These are phyloP conservation scores for Aspergillus egyptiacus DNA, from an alignment of 495 filamentous ascomycete species.

Conservation along the genomic window DNA sequence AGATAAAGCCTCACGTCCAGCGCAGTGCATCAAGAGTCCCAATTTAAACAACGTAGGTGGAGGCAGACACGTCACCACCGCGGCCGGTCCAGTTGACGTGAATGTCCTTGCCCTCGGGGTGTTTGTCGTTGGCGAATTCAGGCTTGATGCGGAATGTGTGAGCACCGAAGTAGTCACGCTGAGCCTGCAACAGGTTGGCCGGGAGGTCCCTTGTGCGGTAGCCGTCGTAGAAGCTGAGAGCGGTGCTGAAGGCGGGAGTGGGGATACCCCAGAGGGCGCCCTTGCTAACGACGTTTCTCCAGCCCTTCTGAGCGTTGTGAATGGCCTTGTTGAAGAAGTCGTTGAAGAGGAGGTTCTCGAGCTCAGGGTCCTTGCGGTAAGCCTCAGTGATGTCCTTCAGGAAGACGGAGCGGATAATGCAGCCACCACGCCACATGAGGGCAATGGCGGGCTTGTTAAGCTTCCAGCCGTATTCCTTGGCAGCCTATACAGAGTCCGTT, in stretches of 20 bases:
- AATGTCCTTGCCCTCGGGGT: constrained; percentile 81
- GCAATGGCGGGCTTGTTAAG: constrained; percentile 99
- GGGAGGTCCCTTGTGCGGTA: constrained; percentile 93
- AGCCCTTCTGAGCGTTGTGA: constrained; percentile 89
- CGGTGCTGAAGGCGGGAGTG: constrained; percentile 91
- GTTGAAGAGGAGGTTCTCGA: constrained; percentile 97
- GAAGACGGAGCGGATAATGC: constrained; percentile 99
- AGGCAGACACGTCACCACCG: constrained; percentile 93
- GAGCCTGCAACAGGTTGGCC: constrained; percentile 95
- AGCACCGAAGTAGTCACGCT: constrained; percentile 98
- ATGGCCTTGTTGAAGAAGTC: constrained; percentile 99
- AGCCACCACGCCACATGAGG: constrained; percentile 99
- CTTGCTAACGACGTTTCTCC: constrained; percentile 92
- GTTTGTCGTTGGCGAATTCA: constrained; percentile 73
- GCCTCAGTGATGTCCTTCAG: constrained; percentile 97
- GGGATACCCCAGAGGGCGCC: constrained; percentile 89
- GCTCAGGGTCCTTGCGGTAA: constrained; percentile 88
- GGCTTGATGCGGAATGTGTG: constrained; percentile 99
- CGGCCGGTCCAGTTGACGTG: constrained; percentile 99
- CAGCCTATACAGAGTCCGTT: constrained; percentile 52
- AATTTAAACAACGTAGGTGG: constrained; percentile 89
- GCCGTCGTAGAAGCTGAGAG: constrained; percentile 95
- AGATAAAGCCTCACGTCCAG: constrained; percentile 26
- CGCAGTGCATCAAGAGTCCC: constrained; percentile 19
- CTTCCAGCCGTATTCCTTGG: constrained; percentile 95